phyloP scores from a whole-genome alignment of 257 asterid species.

The Marsdenia floribunda region DNA sequence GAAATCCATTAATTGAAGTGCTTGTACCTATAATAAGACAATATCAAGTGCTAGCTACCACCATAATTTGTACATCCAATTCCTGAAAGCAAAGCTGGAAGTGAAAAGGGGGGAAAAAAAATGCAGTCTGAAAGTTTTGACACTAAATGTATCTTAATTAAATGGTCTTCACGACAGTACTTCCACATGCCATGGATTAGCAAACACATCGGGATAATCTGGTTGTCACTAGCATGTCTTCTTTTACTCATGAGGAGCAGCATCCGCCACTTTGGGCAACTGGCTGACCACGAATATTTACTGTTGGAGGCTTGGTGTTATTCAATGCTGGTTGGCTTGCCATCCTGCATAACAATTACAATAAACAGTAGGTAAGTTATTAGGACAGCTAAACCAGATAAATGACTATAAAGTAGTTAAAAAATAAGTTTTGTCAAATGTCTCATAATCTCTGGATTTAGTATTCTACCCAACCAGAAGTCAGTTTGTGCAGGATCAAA shows the following conservation, averaged over 20 bases:
- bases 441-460: not conserved
- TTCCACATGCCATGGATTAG: constrained; percentile 12
- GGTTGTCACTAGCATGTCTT: not conserved
- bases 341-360: constrained; percentile 32
- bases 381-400: not conserved
- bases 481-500: not conserved
- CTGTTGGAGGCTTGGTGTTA: constrained; percentile 37
- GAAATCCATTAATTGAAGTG: not conserved
- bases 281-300: constrained; percentile 45
- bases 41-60: not conserved
- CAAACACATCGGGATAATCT: constrained; percentile 1
- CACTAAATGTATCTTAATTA: not conserved
- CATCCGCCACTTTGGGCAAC: constrained; percentile 42
- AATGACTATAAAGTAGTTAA: not conserved
- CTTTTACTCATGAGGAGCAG: constrained; percentile 32
- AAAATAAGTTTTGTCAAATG: too few species aligned
- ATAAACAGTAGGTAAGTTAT: not conserved
- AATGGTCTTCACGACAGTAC: not conserved
- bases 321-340: constrained; percentile 44
- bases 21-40: not conserved
- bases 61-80: constrained; percentile 7
- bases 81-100: not conserved
- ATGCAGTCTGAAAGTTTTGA: not conserved
- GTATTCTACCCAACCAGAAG: not conserved
- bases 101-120: not conserved